A percentile compares a stretch with the other conserved stretches of the same genome.
Evolutionary conservation across 768 basidiomycete species (phyloP).

Genomic region (Mycena polygramma): DNA sequence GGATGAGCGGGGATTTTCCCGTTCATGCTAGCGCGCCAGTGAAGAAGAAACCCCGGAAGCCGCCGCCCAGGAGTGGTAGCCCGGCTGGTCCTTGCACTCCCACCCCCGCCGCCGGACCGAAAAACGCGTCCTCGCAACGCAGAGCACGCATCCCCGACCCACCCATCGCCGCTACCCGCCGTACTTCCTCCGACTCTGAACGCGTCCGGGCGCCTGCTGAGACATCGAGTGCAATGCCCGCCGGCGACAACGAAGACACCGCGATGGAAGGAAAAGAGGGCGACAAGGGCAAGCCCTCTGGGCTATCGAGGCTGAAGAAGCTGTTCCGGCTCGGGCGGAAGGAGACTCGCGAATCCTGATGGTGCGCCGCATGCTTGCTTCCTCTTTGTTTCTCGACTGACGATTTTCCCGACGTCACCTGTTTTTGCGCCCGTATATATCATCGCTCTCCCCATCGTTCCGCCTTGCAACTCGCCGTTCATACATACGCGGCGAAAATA

Average conservation of each 20-base stretch:
- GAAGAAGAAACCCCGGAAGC: slow-evolving; percentile 24
- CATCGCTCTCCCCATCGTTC: too few relatives aligned
- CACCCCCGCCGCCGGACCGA: not conserved
- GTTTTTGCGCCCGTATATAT: too few relatives aligned
- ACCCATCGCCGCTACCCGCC: not conserved
- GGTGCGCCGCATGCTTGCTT: not conserved
- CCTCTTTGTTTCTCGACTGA: not conserved
- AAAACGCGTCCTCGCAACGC: not conserved
- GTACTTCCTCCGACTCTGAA: not conserved
- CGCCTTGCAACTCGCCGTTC: not conserved
- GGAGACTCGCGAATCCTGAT: not conserved
- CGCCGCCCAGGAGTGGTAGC: not conserved
- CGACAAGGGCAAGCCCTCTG: not conserved
- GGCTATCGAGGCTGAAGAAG: slow-evolving; percentile 18
- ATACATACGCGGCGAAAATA: not conserved
- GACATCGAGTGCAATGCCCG: not conserved
- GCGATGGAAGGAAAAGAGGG: not conserved
- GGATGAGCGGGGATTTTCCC: slow-evolving; percentile 46
- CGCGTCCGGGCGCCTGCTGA: not conserved
- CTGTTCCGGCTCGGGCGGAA: slow-evolving; percentile 6
- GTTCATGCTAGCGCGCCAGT: slow-evolving; percentile 40
- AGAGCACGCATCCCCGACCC: not conserved
- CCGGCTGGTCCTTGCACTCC: not conserved
- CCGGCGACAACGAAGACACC: not conserved
- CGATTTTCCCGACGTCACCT: not conserved